phyloP scores from a whole-genome alignment of 2,329 filamentous ascomycete species.

The Penicillium sp. region DNA sequence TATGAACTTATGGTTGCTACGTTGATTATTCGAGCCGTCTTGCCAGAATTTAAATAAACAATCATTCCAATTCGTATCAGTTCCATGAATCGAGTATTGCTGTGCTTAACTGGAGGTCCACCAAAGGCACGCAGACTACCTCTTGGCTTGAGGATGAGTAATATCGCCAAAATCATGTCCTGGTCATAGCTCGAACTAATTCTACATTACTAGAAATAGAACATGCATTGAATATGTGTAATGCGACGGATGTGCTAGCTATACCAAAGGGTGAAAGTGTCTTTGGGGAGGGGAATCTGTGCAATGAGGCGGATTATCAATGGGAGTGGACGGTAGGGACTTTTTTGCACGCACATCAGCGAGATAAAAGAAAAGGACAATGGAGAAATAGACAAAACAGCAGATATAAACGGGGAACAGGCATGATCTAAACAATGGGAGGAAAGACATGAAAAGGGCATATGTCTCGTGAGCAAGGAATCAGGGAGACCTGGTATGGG shows the following conservation, averaged over 20 bases:
- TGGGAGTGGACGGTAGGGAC: constrained; percentile 10
- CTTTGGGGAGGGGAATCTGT: constrained; percentile 29
- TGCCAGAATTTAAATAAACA: too few relatives aligned
- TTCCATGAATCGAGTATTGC: too few relatives aligned
- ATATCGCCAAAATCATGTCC: too few relatives aligned
- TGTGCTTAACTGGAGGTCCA: too few relatives aligned
- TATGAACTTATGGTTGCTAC: too few relatives aligned
- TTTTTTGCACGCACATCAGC: constrained; percentile 29
- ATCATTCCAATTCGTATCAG: too few relatives aligned
- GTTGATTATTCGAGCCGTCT: too few relatives aligned
- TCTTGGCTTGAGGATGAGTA: too few relatives aligned
- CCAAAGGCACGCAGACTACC: too few relatives aligned
- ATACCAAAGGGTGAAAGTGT: constrained; percentile 20
- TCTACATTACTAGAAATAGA: neutral
- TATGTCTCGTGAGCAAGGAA: constrained; percentile 28
- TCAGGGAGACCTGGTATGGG: neutral
- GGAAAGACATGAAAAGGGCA: constrained; percentile 30
- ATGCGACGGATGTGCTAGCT: constrained; percentile 23
- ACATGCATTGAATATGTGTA: constrained; percentile 14
- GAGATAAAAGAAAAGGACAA: constrained; percentile 14
- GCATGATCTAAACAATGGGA: constrained; percentile 28
- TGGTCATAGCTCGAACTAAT: neutral
- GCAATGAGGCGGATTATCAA: constrained; percentile 24
- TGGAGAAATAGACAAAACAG: constrained; percentile 13
- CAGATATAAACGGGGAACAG: constrained; percentile 23